Percentiles rank a stretch among this genome's conserved stretches.
Conservation (phyloP, 257 asterid genomes). For the Nyctanthes arbortristis region DNA sequence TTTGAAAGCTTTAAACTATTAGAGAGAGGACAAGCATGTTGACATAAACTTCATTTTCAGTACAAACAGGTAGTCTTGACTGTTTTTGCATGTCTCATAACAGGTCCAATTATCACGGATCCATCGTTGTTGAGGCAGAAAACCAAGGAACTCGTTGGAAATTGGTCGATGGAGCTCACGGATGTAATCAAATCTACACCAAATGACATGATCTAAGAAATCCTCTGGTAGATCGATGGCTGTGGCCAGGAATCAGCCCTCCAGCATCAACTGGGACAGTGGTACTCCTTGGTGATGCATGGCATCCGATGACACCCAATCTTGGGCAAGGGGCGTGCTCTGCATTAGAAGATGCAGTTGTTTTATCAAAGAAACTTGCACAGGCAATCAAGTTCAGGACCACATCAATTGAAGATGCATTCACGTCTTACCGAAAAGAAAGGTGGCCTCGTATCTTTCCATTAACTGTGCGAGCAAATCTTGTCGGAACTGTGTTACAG, state of each 20-base stretch:
- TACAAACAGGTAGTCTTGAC: not conserved
- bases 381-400: slow-evolving; percentile 41
- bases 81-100: not conserved
- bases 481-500: slow-evolving; percentile 65
- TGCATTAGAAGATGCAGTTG: slow-evolving; percentile 77
- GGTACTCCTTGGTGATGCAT: slow-evolving; percentile 88
- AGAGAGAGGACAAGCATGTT: not conserved
- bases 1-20: too few species aligned
- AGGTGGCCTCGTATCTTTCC: slow-evolving; percentile 75
- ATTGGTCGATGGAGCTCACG: slow-evolving; percentile 42
- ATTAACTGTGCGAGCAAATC: slow-evolving; percentile 54
- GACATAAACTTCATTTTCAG: too few species aligned
- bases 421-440: slow-evolving; percentile 54
- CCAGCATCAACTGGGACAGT: slow-evolving; percentile 60
- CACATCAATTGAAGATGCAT: slow-evolving; percentile 53
- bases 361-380: slow-evolving; percentile 50
- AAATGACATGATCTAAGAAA: not conserved
- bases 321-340: slow-evolving; percentile 94
- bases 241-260: slow-evolving; percentile 80
- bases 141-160: slow-evolving; percentile 35
- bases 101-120: not conserved
- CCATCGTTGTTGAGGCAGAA: slow-evolving; percentile 42
- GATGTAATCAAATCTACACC: not conserved
- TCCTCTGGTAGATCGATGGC: slow-evolving; percentile 67
- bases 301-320: slow-evolving; percentile 99